Evolutionary conservation across 1,284 basidiomycete genomes (phyloP), one percentile per base, ranked within the genome.

Genomic region (Trichosporon sp.): DNA sequence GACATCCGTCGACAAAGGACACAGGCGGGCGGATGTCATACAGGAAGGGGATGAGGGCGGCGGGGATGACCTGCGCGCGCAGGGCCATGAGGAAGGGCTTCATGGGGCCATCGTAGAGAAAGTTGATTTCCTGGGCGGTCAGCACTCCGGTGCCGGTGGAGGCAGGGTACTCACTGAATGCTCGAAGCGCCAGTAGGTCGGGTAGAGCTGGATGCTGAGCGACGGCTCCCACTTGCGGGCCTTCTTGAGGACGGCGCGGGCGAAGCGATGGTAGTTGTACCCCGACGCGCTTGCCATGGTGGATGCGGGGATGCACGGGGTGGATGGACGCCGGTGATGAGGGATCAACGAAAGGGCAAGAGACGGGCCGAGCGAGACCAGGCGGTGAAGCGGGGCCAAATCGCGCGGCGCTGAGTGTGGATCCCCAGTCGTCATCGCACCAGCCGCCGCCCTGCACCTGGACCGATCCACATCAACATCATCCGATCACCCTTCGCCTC

Each of bases 231-330:
- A 80, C 73, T 82, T 83, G 56, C 83, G 71, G n/a, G 80, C 80
- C 68, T 82, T 81, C 63, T 84, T 84, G 35, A 84, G 76, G 32
- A 82, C 76, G 5, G 78, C 76, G 25, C 83, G 70, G 3, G 82
- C 78, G 68, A 83, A 83, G 58, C 82, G 77, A 66, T 83, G 82
- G 68, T 83, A 82, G 70, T 83, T 83, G 72, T 83, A 84, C 51
- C 81, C 80, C 12, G 83, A 83, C 32, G 82, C 80, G 65, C 79
- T 81, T 9, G 83, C 82, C 83, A 84, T 84, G 67, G 31, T 72
- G 68, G 29, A 34, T 25, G 11, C 21, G 34, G 47, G n/a, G 47
- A 35, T 65, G 25, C 47, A 35, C 34, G 31, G n/a, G 56, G 15
- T 60, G 56, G 56, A 31, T n/a, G 29, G 27, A 51, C n/a, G 62